Evolutionary conservation across 441 rosid genomes (phyloP), one percentile per base, ranked within the genome.

Genomic region (Erysimum cheiri): DNA sequence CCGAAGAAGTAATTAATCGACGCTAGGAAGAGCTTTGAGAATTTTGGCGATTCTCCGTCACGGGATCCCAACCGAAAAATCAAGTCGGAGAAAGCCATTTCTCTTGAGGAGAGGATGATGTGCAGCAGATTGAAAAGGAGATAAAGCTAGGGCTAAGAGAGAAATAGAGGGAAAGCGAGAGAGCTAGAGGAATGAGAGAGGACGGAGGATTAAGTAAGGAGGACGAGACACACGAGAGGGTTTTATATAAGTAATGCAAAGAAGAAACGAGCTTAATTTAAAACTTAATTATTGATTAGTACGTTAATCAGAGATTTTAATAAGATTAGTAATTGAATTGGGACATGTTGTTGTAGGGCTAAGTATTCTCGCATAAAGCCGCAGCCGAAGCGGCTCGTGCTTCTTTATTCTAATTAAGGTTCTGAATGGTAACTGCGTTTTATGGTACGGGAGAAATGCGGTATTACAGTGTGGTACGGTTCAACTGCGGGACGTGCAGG

Each of bases 191-290:
- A 7, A 36, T 29, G 63, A 48, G 32, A 47, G 39, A 48, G 28
- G 6, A 59, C 3, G 67, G 35, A 58, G 5, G 43, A 60, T 15
- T 40, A 26, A 5, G 29, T 3, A 35, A 22, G 54, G 54, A 13
- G 5, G n/a, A n/a, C n/a, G 29, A 39, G 50, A 49, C 68, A 49
- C 24, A 22, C 24, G 48, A 33, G 72, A 9, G 64, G 57, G 32
- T 52, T 64, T 72, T 72, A 72, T 72, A 72, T 29, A 64, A 55
- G 70, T 72, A 56, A 64, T 64, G 76, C 10, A 29, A 56, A 3
- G 64, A 54, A 33, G 39, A 71, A 63, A 63, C 24, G 70, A 64
- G 41, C 49, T 47, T 64, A 44, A 14, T 71, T 71, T 55, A 2
- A 24, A 35, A 53, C 64, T 63, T 71, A 37, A 64, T 3, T 47